Evolutionary conservation across 2,329 filamentous ascomycete species (phyloP).

Genomic region (Coniella lustricola): DNA sequence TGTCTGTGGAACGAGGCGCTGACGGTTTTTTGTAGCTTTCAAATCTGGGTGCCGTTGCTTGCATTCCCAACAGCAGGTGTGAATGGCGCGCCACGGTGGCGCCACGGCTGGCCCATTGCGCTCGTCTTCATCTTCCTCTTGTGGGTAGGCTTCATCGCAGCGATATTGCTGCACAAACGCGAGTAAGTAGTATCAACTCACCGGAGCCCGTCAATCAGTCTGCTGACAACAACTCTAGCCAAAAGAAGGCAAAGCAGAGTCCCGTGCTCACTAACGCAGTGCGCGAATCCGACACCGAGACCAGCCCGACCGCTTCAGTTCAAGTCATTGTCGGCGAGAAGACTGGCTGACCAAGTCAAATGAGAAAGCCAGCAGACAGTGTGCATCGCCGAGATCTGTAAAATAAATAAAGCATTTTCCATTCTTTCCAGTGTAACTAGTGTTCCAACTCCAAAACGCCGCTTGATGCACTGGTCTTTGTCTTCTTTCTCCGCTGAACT

Average conservation of each 20-base stretch:
- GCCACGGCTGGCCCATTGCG: slow-evolving; percentile 39
- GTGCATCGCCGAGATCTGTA: neutral
- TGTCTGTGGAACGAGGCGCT: no score
- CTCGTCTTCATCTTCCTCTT: slow-evolving; percentile 38
- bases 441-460: slow-evolving; percentile 8
- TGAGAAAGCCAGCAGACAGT: neutral
- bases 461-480: neutral
- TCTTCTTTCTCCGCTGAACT: neutral
- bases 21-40: slow-evolving; percentile 23
- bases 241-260: slow-evolving; percentile 1
- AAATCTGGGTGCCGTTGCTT: slow-evolving; percentile 37
- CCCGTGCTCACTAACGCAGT: neutral
- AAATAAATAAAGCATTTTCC: neutral
- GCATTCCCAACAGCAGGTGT: slow-evolving; percentile 35
- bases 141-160: slow-evolving; percentile 34
- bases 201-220: neutral
- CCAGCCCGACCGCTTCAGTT: slow-evolving; percentile 3
- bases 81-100: slow-evolving; percentile 38
- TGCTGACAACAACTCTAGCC: neutral
- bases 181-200: slow-evolving; percentile 17
- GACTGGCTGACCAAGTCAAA: neutral
- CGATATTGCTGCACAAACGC: slow-evolving; percentile 28
- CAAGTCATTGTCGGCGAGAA: slow-evolving; percentile 5
- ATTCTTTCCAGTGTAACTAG: neutral
- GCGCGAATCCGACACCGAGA: neutral